These are phyloP conservation scores for Cucurbita moschata DNA, from an alignment of 306 rosid genomes.

Conservation along the genomic window DNA sequence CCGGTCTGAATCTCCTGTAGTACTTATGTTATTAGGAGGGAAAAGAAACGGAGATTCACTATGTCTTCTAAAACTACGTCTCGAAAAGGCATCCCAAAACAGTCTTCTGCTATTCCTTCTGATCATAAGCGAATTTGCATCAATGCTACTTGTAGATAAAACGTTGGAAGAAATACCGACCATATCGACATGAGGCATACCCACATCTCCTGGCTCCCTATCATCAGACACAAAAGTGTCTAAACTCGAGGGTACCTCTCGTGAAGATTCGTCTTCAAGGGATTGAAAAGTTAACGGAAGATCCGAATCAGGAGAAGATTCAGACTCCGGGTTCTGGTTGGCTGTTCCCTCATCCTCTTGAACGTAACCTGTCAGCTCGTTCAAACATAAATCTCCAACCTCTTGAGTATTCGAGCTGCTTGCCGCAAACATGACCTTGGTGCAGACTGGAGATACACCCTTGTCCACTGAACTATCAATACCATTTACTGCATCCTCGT, in stretches of 20 bases:
- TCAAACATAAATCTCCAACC: constrained; percentile 21
- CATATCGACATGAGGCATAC: constrained; percentile 65
- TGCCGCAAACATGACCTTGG: constrained; percentile 22
- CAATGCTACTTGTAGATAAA: constrained; percentile 37
- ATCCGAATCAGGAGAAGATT: constrained; percentile 31
- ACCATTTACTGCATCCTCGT: constrained; percentile 45
- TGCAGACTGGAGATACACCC: constrained; percentile 31
- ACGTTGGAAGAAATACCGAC: constrained; percentile 67
- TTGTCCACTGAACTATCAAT: constrained; percentile 42
- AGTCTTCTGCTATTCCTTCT: constrained; percentile 77
- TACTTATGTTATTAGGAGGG: constrained; percentile 49
- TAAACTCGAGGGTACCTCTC: constrained; percentile 52
- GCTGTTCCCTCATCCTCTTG: constrained; percentile 16
- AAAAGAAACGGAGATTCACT: constrained; percentile 61
- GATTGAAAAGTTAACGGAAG: constrained; percentile 29
- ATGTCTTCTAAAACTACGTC: constrained; percentile 69
- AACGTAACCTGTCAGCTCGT: constrained; percentile 32
- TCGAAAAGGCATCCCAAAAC: constrained; percentile 83
- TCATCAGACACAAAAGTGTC: constrained; percentile 63
- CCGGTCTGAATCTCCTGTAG: constrained; percentile 54
- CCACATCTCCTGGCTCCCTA: constrained; percentile 53
- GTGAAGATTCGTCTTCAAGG: constrained; percentile 38
- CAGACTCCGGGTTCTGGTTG: constrained; percentile 18
- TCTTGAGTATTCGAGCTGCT: constrained; percentile 41
- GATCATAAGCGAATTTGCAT: constrained; percentile 38